Evolutionary conservation across 2,329 filamentous ascomycete genomes (phyloP), one percentile per base, ranked within the genome.

Genomic region (Hymenotorrendiella dingleyae): DNA sequence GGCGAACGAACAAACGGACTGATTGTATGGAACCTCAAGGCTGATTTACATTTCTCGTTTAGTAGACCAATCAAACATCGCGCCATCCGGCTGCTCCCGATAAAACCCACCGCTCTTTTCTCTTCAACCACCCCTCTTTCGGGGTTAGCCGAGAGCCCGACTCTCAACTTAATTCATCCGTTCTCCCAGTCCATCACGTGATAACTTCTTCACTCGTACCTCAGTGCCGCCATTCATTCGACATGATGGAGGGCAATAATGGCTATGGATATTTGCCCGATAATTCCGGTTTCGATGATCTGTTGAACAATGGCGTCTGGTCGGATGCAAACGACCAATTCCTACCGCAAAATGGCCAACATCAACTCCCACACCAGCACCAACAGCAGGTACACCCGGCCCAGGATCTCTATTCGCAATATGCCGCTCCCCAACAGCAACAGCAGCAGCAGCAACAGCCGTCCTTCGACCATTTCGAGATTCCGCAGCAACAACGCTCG

Each of bases 31-130:
- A 26, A 22, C 35, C 24, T 19, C 28, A 40, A 40, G 11, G 56
- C 56, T 59, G 52, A 58, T 58, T 50, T 49, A 51, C 39, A 28
- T 29, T 45, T 50, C 34, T 57, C 49, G 54, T 57, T 48, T 58
- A 59, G 54, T 45, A 29, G 28, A 16, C 49, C 52, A 55, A 53
- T 50, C 48, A n/a, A n/a, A 54, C 32, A 43, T 37, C 33, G 8
- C 10, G 11, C 17, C 16, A 22, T 21, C 6, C 26, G 6, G 17
- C 22, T 22, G 14, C 24, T 16, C 14, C 36, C 37, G 32, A 34
- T 46, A 29, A 47, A 33, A 17, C 30, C 36, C 17, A 8, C 24
- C 32, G 9, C 26, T 30, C 22, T 28, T 40, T 38, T 19, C 28
- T 33, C 30, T 17, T 24, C 23, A 10, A 14, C 35, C n/a, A n/a